Conservation (phyloP, 169 alveolate species). For the Plasmodium gallinaceum region DNA sequence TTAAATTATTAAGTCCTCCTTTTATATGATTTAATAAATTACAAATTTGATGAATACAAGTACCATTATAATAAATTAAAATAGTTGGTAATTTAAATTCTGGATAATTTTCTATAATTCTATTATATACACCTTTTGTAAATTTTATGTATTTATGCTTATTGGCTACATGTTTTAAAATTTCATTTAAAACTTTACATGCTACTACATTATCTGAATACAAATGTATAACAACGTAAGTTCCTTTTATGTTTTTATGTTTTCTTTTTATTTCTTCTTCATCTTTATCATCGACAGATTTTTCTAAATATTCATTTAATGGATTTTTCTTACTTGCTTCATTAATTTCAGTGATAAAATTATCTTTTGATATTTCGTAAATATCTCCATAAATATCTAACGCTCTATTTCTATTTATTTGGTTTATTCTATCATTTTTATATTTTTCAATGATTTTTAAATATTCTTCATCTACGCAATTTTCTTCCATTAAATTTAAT, state of each 20-base stretch:
- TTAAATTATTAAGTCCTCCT: constrained; percentile 55
- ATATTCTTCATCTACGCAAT: constrained; percentile 74
- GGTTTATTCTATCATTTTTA: constrained; percentile 36
- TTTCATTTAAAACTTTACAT: constrained; percentile 77
- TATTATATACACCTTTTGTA: constrained; percentile 81
- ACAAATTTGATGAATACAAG: constrained; percentile 79
- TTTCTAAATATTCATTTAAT: background rate
- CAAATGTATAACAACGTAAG: constrained; percentile 82
- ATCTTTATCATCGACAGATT: constrained; percentile 22
- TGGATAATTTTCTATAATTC: constrained; percentile 84
- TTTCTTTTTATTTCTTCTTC: constrained; percentile 18
- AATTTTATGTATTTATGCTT: constrained; percentile 82
- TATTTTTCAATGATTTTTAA: constrained; percentile 50
- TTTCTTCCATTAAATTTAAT: constrained; percentile 47
- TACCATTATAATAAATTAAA: constrained; percentile 84
- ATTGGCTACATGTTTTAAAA: constrained; percentile 76
- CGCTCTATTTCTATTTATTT: constrained; percentile 68
- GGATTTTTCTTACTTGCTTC: constrained; percentile 78
- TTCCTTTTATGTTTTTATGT: constrained; percentile 46
- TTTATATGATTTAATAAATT: constrained; percentile 58
- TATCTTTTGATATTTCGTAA: constrained; percentile 76
- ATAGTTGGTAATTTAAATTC: constrained; percentile 83
- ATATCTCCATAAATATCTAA: constrained; percentile 75
- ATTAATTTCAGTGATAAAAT: constrained; percentile 77
- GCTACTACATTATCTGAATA: constrained; percentile 79